Conservation (phyloP, 768 basidiomycete genomes). For the Macrolepiota albuminosa region DNA sequence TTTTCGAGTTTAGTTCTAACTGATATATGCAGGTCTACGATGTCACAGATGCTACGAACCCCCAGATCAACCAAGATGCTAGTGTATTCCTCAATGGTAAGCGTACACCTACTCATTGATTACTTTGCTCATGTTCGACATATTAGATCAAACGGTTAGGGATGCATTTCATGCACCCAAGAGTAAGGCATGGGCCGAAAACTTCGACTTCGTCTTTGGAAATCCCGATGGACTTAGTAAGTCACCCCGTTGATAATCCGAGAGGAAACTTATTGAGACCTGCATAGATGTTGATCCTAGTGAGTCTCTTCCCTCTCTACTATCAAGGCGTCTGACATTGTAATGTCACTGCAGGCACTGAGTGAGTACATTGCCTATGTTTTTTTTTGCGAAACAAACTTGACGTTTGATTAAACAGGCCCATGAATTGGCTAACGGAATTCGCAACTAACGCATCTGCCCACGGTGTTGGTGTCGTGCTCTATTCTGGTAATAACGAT, state of each 20-base stretch:
- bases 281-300: slow-evolving; percentile 30
- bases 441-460: slow-evolving; percentile 61
- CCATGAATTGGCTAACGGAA: slow-evolving; percentile 59
- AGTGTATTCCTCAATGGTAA: slow-evolving; percentile 60
- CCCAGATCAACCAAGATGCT: slow-evolving; percentile 45
- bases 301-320: slow-evolving; percentile 19
- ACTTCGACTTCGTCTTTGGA: slow-evolving; percentile 35
- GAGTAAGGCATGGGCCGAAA: slow-evolving; percentile 42
- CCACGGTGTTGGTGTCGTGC: slow-evolving; percentile 44
- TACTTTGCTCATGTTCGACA: not conserved
- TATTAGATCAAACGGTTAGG: slow-evolving; percentile 46
- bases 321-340: not conserved
- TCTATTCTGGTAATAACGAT: slow-evolving; percentile 71
- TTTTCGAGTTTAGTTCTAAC: not conserved
- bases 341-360: slow-evolving; percentile 21
- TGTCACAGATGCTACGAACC: slow-evolving; percentile 51
- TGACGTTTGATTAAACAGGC: slow-evolving; percentile 28
- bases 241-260: slow-evolving; percentile 7
- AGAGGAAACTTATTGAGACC: not conserved
- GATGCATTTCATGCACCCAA: slow-evolving; percentile 66
- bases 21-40: slow-evolving; percentile 39
- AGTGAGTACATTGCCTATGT: slow-evolving; percentile 21
- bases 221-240: slow-evolving; percentile 24
- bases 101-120: slow-evolving; percentile 7
- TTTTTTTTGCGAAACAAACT: not conserved